These are phyloP conservation scores for Parasarocladium wereldwijsianum DNA, from an alignment of 2,329 filamentous ascomycete genomes.

Conservation along the genomic window DNA sequence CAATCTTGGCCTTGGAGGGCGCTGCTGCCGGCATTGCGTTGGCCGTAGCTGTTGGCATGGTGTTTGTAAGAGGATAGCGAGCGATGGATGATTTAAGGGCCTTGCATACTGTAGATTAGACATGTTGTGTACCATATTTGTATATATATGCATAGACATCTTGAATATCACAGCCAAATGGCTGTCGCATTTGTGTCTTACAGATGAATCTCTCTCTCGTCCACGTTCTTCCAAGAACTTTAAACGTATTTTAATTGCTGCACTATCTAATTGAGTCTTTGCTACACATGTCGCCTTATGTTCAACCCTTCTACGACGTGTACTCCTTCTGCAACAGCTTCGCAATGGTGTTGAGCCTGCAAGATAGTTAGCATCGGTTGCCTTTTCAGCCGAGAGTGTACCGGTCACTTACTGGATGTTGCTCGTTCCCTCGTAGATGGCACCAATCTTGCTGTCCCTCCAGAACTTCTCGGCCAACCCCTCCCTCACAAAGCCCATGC, in stretches of 20 bases:
- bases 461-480: conserved; percentile 97
- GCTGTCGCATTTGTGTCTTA: too few species aligned
- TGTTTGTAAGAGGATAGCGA: conserved; percentile 24
- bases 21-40: conserved; percentile 50
- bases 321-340: conserved; percentile 50
- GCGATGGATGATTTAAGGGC: conserved; percentile 4
- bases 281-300: too few species aligned
- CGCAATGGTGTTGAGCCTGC: conserved; percentile 46
- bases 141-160: too few species aligned
- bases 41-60: conserved; percentile 36
- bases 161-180: too few species aligned
- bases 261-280: too few species aligned
- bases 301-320: conserved; percentile 29
- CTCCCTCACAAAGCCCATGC: conserved; percentile 96
- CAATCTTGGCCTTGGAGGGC: conserved; percentile 53
- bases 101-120: conserved; percentile 2
- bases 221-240: too few species aligned
- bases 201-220: too few species aligned
- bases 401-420: conserved; percentile 46
- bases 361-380: conserved; percentile 1
- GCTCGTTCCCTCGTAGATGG: conserved; percentile 89
- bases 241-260: too few species aligned
- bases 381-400: not conserved
- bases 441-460: conserved; percentile 95
- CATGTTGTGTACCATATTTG: too few species aligned